phyloP scores from a whole-genome alignment of 2,329 filamentous ascomycete genomes.

The Stromatinia cepivora region DNA sequence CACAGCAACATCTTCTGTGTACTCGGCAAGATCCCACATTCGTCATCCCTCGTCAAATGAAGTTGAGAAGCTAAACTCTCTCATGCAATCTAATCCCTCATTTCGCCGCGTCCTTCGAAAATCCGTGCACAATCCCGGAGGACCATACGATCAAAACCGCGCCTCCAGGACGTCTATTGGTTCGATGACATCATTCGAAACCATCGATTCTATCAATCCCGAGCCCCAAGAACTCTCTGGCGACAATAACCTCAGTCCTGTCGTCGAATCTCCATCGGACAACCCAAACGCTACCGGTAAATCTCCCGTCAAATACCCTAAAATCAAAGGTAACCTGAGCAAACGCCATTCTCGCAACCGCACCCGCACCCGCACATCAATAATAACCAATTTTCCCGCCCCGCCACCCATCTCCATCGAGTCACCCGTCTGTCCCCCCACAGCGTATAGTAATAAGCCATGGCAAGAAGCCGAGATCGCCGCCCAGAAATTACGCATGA shows the following conservation, averaged over 20 bases:
- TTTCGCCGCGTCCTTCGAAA: slow-evolving; percentile 16
- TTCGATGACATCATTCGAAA: slow-evolving; percentile 31
- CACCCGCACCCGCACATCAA: slow-evolving; percentile 16
- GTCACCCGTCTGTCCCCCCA: slow-evolving; percentile 23
- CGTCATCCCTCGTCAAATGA: slow-evolving; percentile 16
- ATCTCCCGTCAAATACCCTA: slow-evolving; percentile 36
- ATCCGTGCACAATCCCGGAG: slow-evolving; percentile 29
- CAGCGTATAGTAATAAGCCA: slow-evolving; percentile 20
- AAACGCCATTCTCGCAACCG: slow-evolving; percentile 23
- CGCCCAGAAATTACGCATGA: slow-evolving; percentile 26
- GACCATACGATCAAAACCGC: slow-evolving; percentile 34
- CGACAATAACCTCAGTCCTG: slow-evolving; percentile 36
- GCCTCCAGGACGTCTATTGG: slow-evolving; percentile 13
- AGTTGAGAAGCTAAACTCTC: slow-evolving; percentile 16
- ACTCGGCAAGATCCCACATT: slow-evolving; percentile 5
- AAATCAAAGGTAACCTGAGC: slow-evolving; percentile 28
- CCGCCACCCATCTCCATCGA: slow-evolving; percentile 30
- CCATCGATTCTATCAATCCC: slow-evolving; percentile 23
- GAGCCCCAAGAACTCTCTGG: slow-evolving; percentile 18
- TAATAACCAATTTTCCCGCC: slow-evolving; percentile 25
- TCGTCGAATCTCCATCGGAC: slow-evolving; percentile 37
- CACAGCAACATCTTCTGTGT: slow-evolving; percentile 16
- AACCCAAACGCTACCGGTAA: slow-evolving; percentile 27
- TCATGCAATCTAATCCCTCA: slow-evolving; percentile 22
- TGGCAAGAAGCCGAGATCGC: slow-evolving; percentile 37